Evolutionary conservation across 2,329 filamentous ascomycete species (phyloP), one percentile per base, ranked within the genome.

Genomic region (Zasmidium citrigriseum): DNA sequence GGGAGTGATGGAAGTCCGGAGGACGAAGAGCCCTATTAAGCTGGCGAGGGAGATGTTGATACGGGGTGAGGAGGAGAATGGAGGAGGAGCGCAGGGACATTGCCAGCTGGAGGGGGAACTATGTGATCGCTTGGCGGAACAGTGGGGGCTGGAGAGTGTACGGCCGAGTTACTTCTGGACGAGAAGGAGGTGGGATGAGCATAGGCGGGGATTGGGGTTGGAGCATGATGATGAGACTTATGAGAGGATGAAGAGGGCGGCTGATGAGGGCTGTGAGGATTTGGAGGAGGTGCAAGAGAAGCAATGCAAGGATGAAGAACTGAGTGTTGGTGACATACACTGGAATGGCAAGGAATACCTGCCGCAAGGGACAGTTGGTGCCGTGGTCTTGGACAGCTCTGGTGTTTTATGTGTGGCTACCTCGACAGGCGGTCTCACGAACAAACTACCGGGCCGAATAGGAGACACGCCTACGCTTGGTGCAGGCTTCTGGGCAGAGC

Each of bases 401-500:
- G 91, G 91, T 0, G 85, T 89, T 2, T 74, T 96, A 2, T 92
- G 89, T 54, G 81, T 80, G 47, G 85, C 85, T 2, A 87, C 85
- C 0, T 85, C 82, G 34, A 87, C 84, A 0, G 92, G 92, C 4
- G 92, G 92, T 0, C 72, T 96, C 73, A 96, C 92, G 21, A 96
- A 96, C 72, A 96, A 96, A 77, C 76, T 93, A 55, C 89, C 90
- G 0, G 92, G 91, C 0, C 81, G 92, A 20, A 88, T 96, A 62
- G 92, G 92, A 0, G 92, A 96, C 71, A 96, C 92, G 11, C 91
- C 92, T 0, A 89, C 88, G 0, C 78, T 92, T 0, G 92, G 92
- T 0, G 89, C 91, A 0, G 92, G 92, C 0, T 96, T 92, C 73
- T 96, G 91, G 91, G 91, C 92, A 0, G 92, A 96, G 71, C 85